Conservation (phyloP, 129 eudicot genomes). For the Ambrosia trifida region DNA sequence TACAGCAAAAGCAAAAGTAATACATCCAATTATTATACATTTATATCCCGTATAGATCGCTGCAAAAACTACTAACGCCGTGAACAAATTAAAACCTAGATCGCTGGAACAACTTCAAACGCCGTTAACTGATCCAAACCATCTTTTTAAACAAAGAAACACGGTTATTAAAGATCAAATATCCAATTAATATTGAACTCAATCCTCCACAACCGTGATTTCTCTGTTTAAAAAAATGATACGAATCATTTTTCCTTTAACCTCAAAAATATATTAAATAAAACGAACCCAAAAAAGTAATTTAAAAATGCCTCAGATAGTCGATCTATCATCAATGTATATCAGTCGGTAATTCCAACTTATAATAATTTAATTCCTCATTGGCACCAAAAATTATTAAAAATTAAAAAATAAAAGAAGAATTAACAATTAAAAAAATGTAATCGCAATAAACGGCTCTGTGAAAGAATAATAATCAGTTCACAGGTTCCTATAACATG, state of each 20-base stretch:
- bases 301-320: conserved; percentile 37
- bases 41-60: no score
- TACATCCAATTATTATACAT: no score
- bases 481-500: conserved; percentile 93
- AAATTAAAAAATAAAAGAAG: no score
- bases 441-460: conserved; percentile 91
- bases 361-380: conserved; percentile 19
- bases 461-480: conserved; percentile 51
- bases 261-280: background rate
- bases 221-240: background rate
- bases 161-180: background rate
- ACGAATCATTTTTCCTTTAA: background rate
- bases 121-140: background rate
- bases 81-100: no score
- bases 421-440: conserved; percentile 28
- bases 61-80: no score
- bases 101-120: no score
- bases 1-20: no score
- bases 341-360: conserved; percentile 55
- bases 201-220: background rate
- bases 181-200: no score
- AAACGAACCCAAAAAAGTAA: background rate
- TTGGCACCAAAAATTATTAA: background rate
- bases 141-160: background rate
- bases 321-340: conserved; percentile 37